These are phyloP conservation scores for Hyphopichia burtonii DNA, from an alignment of 1,139 yeast genomes.

Conservation along the genomic window DNA sequence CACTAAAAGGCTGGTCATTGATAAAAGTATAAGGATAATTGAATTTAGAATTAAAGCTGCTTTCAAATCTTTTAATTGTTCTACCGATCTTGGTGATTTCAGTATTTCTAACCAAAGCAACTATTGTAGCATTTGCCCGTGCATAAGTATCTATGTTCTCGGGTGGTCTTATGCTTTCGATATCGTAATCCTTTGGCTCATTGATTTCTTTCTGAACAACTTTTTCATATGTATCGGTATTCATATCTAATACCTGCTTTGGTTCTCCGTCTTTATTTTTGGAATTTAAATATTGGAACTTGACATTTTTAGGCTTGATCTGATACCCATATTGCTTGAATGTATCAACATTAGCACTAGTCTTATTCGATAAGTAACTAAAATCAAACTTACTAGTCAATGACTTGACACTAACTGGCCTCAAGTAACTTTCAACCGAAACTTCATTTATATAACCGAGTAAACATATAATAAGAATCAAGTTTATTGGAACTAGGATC, in stretches of 20 bases:
- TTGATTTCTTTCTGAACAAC: conserved; percentile 32
- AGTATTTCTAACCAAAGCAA: conserved; percentile 66
- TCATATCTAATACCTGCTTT: conserved; percentile 30
- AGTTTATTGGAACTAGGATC: conserved; percentile 9
- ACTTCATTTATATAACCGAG: neutral
- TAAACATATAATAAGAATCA: conserved; percentile 4
- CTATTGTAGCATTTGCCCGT: conserved; percentile 69
- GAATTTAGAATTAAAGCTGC: conserved; percentile 64
- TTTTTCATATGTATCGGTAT: conserved; percentile 30
- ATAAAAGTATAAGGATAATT: conserved; percentile 79
- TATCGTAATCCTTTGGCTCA: conserved; percentile 51
- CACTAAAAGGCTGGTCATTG: conserved; percentile 67
- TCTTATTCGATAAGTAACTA: conserved; percentile 6
- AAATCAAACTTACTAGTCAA: conserved; percentile 12
- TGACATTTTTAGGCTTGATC: conserved; percentile 27
- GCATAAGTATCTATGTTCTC: conserved; percentile 27
- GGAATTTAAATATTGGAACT: conserved; percentile 33
- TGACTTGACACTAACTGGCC: conserved; percentile 8
- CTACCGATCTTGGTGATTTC: conserved; percentile 50
- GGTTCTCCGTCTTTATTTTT: conserved; percentile 25
- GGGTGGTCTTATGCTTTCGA: conserved; percentile 39
- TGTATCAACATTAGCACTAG: neutral
- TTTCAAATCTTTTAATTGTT: conserved; percentile 61
- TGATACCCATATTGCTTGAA: conserved; percentile 11
- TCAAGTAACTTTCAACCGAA: conserved; percentile 1